Evolutionary conservation across 306 rosid genomes (phyloP).

Genomic region (Cucurbita ficifolia): DNA sequence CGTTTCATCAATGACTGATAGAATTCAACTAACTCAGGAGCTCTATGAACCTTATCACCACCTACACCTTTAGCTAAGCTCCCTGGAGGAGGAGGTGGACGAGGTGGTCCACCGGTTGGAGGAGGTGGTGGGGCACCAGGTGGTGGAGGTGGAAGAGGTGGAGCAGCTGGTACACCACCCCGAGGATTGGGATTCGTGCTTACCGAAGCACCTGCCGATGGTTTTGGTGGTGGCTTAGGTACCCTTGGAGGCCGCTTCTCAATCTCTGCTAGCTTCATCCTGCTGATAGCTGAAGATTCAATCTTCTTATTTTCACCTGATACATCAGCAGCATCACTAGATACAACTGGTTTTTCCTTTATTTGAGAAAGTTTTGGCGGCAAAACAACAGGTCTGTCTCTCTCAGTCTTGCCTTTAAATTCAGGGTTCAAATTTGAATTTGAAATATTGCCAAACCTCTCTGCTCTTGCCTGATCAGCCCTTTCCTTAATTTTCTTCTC

Average conservation of each 20-base stretch:
- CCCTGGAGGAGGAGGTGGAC: constrained; percentile 87
- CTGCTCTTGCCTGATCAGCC: constrained; percentile 77
- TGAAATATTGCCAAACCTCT: constrained; percentile 49
- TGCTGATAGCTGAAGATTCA: constrained; percentile 55
- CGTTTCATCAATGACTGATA: constrained; percentile 93
- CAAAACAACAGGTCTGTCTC: constrained; percentile 34
- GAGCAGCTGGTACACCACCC: constrained; percentile 37
- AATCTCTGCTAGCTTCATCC: constrained; percentile 64
- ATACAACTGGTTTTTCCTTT: constrained; percentile 55
- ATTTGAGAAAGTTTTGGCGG: constrained; percentile 57
- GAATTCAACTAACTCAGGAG: constrained; percentile 81
- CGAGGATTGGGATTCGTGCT: constrained; percentile 29
- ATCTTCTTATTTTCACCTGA: constrained; percentile 28
- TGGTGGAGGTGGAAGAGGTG: constrained; percentile 55
- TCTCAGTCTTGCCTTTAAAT: constrained; percentile 26
- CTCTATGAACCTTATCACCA: constrained; percentile 22
- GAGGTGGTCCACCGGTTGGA: constrained; percentile 68
- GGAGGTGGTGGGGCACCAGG: constrained; percentile 38
- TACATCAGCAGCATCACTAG: constrained; percentile 37
- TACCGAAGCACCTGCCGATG: constrained; percentile 24
- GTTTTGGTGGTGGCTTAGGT: constrained; percentile 81
- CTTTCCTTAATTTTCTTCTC: constrained; percentile 69
- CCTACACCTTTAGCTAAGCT: constrained; percentile 52
- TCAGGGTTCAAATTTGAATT: constrained; percentile 18
- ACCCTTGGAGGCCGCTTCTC: constrained; percentile 85